Base-by-base conservation (phyloP, 2,329 filamentous ascomycete species). In the Arthrobotrys megalospora region DNA sequence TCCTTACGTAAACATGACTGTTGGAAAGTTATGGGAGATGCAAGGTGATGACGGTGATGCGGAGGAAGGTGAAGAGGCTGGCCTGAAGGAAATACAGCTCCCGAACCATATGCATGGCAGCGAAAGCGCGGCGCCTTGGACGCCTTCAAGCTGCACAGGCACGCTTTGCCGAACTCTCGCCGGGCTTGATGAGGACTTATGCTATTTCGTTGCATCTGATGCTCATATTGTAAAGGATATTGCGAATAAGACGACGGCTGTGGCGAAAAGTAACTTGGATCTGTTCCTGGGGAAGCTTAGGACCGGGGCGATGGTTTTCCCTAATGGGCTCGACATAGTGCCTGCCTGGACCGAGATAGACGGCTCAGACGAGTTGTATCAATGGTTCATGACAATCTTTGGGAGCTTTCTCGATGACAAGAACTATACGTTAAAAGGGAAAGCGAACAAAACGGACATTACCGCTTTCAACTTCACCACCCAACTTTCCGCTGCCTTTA, bases 281-380 rank as follows among this genome's bases (percentile, higher is more conserved):
- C 24, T 67, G 16, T 34, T 67, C 7, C 21, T 67, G 11, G 64
- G 64, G 3, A 53, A 43, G 34, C 16, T 67, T n/a, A 43, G 36
- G n/a, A 67, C 64, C 4, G 64, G 28, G 3, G 45, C 64, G 12
- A 58, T 67, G 3, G 64, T 67, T 7, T 58, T 67, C 16, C 41
- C 64, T 2, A 67, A 58, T 32, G 41, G 36, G 21, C 45, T 48
- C 14, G 45, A 52, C 24, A 21, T 58, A 7, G 28, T 8, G 19
- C 6, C 34, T 3, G 47, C 48, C n/a, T 58, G 47, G 64, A 67
- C 24, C 6, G 32, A 28, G 7, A n/a, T 67, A 2, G 48, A 55
- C 43, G 64, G 12, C 19, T 67, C 64, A 3, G 47, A 67, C 12
- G 45, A 67, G 32, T n/a, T 67, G 14, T 58, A 53, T 14, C 64